Base-by-base conservation (phyloP, 2,329 filamentous ascomycete genomes). In the Alternaria postmessia region DNA sequence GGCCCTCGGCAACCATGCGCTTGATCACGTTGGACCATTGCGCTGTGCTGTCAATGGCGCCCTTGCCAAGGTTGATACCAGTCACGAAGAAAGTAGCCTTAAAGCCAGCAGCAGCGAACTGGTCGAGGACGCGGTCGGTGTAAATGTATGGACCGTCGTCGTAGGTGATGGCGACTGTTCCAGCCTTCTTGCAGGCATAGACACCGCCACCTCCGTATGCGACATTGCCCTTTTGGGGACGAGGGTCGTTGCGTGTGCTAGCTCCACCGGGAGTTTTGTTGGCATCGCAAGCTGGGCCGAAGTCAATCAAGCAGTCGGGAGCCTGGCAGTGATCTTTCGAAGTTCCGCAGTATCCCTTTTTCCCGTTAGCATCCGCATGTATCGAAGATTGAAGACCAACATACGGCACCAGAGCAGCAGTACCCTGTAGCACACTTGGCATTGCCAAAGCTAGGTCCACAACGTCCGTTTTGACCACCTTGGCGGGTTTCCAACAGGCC, bases 11-110 rank as follows among this genome's bases (percentile, higher is more conserved):
- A 49, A 81, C 63, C 82, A 87, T 87, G 51, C 84, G 83, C 71
- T 83, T 82, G 55, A 89, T 85, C 18, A 86, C 82, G 3, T 78
- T 78, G 5, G 79, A 75, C 75, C 86, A 86, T 7, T 79, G 73
- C 3, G 65, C 22, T 16, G 63, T 68, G 58, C 86, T 80, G 64
- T 88, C 86, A 65, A 88, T 87, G 64, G 80, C 76, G 36, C 85
- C 85, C 73, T 87, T 87, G 54, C 81, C 82, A n/a, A 83, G 77
- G 74, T 86, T 87, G 72, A 81, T 85, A 11, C 85, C 85, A 6
- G 84, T 87, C 54, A 90, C 80, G 73, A 90, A 91, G 76, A 91
- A 91, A 0, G 89, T 91, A 0, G 87, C 89, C 65, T 86, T 89
- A 36, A 86, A 88, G 18, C 83, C 79, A 65, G 89, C 66, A 16